Conservation (phyloP, 2,329 filamentous ascomycete species). For the Sarocladiaceae sp. region DNA sequence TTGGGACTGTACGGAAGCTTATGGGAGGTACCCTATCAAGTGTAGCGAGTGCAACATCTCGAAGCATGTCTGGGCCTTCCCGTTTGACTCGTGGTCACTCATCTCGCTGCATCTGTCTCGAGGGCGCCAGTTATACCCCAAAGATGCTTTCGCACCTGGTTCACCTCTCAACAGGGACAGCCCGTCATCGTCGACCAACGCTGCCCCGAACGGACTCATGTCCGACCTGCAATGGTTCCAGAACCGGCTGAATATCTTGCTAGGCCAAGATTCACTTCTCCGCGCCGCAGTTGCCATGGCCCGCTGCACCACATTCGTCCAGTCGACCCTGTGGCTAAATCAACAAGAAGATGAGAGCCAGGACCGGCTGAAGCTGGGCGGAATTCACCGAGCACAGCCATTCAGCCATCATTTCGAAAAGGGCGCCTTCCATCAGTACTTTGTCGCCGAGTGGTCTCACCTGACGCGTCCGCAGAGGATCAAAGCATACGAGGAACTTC, state of each 20-base stretch:
- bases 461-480: conserved; percentile 14
- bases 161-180: conserved; percentile 7
- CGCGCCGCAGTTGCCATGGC: conserved; percentile 30
- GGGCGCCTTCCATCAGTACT: conserved; percentile 22
- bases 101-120: conserved; percentile 30
- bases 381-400: conserved; percentile 36
- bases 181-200: background rate
- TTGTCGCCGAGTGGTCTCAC: conserved; percentile 21
- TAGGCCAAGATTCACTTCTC: conserved; percentile 24
- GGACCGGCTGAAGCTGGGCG: conserved; percentile 30
- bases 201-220: conserved; percentile 12
- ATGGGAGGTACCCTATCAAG: conserved; percentile 25
- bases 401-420: conserved; percentile 32
- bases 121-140: conserved; percentile 28
- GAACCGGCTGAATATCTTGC: conserved; percentile 28
- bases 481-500: conserved; percentile 18
- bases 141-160: conserved; percentile 1
- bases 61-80: conserved; percentile 39
- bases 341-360: conserved; percentile 15
- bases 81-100: conserved; percentile 38
- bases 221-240: conserved; percentile 24
- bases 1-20: conserved; percentile 42
- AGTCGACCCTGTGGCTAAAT: conserved; percentile 28
- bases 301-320: conserved; percentile 18
- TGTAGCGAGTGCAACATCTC: conserved; percentile 34